A percentile compares a stretch with the other conserved stretches of the same genome.
Conservation (phyloP, 495 filamentous ascomycete genomes). For the Lentithecium fluviatile region DNA sequence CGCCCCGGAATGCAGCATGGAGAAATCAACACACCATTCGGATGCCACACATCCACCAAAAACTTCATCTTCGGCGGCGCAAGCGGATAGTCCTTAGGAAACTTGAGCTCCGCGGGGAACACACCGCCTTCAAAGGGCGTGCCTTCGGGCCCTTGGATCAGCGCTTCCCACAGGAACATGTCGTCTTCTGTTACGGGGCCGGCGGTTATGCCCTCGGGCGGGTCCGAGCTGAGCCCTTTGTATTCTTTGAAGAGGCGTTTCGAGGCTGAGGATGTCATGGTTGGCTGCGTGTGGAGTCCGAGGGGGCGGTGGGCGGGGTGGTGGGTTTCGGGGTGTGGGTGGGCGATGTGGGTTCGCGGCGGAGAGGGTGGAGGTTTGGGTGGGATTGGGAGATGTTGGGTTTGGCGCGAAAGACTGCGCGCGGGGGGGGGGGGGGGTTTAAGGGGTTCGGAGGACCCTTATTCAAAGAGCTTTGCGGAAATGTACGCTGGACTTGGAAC, state of each 20-base stretch:
- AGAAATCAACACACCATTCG: constrained; percentile 66
- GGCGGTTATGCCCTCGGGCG: constrained; percentile 91
- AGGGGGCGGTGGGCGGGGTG: no score
- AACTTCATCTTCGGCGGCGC: constrained; percentile 95
- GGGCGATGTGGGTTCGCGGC: no score
- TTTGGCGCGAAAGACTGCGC: no score
- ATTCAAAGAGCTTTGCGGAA: no score
- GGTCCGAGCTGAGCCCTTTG: constrained; percentile 76
- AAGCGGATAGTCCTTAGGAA: constrained; percentile 94
- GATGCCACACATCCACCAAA: constrained; percentile 88
- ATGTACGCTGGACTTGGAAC: no score
- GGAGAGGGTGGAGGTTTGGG: no score
- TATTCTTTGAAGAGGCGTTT: constrained; percentile 98
- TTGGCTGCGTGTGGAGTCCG: not conserved
- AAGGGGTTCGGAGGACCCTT: no score
- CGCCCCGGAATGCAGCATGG: not conserved
- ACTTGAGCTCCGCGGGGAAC: constrained; percentile 90
- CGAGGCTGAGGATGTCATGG: constrained; percentile 74
- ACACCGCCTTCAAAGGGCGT: constrained; percentile 95
- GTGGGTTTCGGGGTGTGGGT: no score
- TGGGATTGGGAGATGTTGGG: no score
- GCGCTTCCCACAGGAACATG: constrained; percentile 92
- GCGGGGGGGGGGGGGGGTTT: no score
- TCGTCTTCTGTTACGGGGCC: constrained; percentile 93
- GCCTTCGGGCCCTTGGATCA: constrained; percentile 92